A percentile compares a stretch with the other conserved stretches of the same genome.
phyloP scores from a whole-genome alignment of 345 rosid species.

The Passiflora organensis region DNA sequence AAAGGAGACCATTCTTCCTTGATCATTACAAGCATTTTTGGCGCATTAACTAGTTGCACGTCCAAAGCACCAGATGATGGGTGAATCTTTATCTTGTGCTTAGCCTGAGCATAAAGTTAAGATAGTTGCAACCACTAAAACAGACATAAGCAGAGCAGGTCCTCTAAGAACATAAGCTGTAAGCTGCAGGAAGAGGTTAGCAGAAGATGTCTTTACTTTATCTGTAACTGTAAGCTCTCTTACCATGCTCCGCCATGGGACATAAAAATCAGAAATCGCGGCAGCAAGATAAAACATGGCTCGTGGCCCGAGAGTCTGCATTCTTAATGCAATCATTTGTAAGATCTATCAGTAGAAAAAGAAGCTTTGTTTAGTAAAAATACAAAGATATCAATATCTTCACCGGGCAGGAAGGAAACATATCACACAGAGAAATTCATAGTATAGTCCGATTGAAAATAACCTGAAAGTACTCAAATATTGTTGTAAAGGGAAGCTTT shows the following conservation, averaged over 20 bases:
- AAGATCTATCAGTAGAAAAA: background rate
- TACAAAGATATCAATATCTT: too few relatives aligned
- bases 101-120: slow-evolving; percentile 42
- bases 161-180: too few relatives aligned
- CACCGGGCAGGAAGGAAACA: too few relatives aligned
- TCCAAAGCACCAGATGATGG: slow-evolving; percentile 87
- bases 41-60: slow-evolving; percentile 83
- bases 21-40: slow-evolving; percentile 74
- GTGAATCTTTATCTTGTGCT: slow-evolving; percentile 94
- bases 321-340: background rate
- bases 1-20: slow-evolving; percentile 76
- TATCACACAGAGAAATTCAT: background rate
- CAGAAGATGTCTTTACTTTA: too few relatives aligned
- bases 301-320: background rate
- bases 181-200: background rate
- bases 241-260: slow-evolving; percentile 94
- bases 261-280: slow-evolving; percentile 26
- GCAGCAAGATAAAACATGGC: background rate
- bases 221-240: slow-evolving; percentile 4
- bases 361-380: background rate
- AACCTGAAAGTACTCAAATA: slow-evolving; percentile 94
- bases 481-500: slow-evolving; percentile 85
- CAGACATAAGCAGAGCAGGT: background rate
- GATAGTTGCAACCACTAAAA: background rate
- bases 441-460: slow-evolving; percentile 3